These are phyloP conservation scores for Penicillium paneum DNA, from an alignment of 2,329 filamentous ascomycete species.

Conservation along the genomic window DNA sequence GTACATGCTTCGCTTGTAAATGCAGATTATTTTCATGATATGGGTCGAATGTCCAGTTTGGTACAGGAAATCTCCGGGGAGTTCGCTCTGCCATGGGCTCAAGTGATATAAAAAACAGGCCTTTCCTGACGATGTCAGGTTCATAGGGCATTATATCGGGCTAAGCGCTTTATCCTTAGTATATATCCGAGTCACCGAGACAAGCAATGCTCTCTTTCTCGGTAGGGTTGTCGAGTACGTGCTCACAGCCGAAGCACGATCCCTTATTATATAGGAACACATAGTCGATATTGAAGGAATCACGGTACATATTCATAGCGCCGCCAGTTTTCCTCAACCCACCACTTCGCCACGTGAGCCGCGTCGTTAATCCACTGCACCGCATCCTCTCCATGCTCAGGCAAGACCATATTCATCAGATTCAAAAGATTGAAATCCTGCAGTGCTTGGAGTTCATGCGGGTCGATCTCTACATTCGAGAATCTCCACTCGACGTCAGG, in stretches of 20 bases:
- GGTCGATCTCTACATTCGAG: conserved; percentile 34
- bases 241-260: not conserved
- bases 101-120: not conserved
- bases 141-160: not conserved
- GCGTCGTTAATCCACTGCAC: conserved; percentile 38
- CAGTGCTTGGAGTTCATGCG: conserved; percentile 32
- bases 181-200: not conserved
- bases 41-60: not conserved
- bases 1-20: not conserved
- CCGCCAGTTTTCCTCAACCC: conserved; percentile 35
- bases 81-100: not conserved
- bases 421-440: conserved; percentile 33
- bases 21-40: not conserved
- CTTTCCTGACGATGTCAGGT: not conserved
- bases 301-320: conserved; percentile 19
- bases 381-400: conserved; percentile 32
- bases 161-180: not conserved
- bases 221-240: not conserved
- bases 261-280: not conserved
- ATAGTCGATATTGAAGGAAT: not conserved
- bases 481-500: conserved; percentile 59
- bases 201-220: not conserved
- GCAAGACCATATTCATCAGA: conserved; percentile 26
- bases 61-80: not conserved
- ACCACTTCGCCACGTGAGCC: conserved; percentile 39